Base-by-base conservation (phyloP, 257 asterid species). In the Capsicum baccatum region DNA sequence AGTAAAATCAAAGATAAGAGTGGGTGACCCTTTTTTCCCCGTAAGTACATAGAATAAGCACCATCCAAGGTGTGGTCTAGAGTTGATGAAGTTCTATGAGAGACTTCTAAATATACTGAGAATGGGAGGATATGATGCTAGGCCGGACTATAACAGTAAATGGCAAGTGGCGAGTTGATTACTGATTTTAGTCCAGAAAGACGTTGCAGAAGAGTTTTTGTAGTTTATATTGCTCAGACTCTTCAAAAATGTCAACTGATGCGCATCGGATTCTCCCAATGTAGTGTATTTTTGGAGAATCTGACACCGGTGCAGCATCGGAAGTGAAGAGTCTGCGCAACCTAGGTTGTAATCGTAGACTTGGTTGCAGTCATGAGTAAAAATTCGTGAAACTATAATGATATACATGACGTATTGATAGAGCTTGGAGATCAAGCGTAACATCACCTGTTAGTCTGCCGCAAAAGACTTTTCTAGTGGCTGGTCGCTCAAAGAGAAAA, bases 171-270 rank as follows among this genome's bases (percentile, higher is more conserved):
- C 21, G 14, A 62, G 10, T 62, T 62, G 13, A n/a, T 60, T 62
- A 62, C 35, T 62, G 69, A 62, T 62, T 62, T 62, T 21, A 62
- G 69, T 62, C 21, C 37, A 62, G 68, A 62, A 54, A 54, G 62
- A 15, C 8, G 62, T 12, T 19, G 69, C 69, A 62, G 37, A 62
- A 21, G 13, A 62, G 69, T 62, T 62, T 6, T 21, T 62, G 14
- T 21, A 21, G 69, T 26, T 1, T 26, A 26, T 26, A 26, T 26
- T 26, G 33, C 33, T 26, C 33, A 1, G 33, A 26, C 33, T 26
- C 33, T 26, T 26, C 33, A 26, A 26, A 26, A 26, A 26, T 26
- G 33, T 26, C 33, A 26, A 26, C 33, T 26, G 33, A 1, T 26
- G 33, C 33, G 33, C 33, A 26, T 26, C 33, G 33, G 33, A 26